Evolutionary conservation across 106 monocot species (phyloP).

Genomic region (Allium fistulosum): DNA sequence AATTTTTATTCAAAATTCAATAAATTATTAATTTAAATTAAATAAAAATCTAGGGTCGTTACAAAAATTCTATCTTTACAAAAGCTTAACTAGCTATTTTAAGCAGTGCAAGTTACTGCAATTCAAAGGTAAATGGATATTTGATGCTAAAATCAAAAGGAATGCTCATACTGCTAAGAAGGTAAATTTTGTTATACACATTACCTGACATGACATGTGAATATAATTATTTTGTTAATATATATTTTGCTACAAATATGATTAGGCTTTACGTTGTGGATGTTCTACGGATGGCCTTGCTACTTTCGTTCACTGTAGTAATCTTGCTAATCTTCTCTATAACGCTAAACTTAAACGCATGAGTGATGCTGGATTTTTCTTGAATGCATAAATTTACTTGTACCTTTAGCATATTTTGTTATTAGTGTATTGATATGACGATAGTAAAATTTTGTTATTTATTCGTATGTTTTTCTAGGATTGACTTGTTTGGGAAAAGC

Average conservation of each 20-base stretch:
- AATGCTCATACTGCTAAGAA: conserved; percentile 41
- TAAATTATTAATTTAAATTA: no score
- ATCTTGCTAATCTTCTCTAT: conserved; percentile 33
- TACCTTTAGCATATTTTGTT: conserved; percentile 1
- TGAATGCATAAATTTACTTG: conserved; percentile 54
- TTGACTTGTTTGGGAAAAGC: conserved; percentile 52
- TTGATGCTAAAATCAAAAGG: conserved; percentile 66
- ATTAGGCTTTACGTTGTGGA: conserved; percentile 79
- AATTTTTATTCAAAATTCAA: no score
- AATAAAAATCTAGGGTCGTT: no score
- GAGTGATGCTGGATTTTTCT: conserved; percentile 94
- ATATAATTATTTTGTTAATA: no score
- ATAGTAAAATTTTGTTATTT: no score
- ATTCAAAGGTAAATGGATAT: conserved; percentile 88
- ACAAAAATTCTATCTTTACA: no score
- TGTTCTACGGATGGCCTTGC: conserved; percentile 92
- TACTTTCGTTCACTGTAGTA: conserved; percentile 75
- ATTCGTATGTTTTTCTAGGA: conserved; percentile 27
- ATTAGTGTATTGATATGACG: no score
- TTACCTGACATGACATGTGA: no score
- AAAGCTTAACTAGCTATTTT: neutral
- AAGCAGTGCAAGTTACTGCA: conserved; percentile 34
- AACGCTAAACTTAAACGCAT: conserved; percentile 58
- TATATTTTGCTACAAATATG: neutral
- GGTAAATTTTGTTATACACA: conserved; percentile 18